A percentile compares a stretch with the other conserved stretches of the same genome.
Evolutionary conservation across 805 yeast species (phyloP).

Genomic region (Schwanniomyces yamadae): DNA sequence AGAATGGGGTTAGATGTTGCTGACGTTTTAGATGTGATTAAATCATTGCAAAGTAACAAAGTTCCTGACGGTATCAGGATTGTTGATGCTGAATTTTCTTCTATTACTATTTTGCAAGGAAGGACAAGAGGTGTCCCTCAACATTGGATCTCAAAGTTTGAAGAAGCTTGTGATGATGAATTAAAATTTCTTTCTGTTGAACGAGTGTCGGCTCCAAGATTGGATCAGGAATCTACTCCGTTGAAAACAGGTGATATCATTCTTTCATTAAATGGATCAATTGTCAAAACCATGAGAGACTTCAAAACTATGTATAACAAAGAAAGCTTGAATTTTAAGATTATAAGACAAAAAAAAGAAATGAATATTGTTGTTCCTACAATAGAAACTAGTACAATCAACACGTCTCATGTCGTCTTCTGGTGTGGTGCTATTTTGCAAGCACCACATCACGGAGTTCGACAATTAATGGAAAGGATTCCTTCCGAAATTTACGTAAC

Average conservation of each 20-base stretch:
- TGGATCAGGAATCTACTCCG: constrained; percentile 27
- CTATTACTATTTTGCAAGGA: constrained; percentile 69
- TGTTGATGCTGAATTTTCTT: constrained; percentile 75
- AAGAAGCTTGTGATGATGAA: constrained; percentile 60
- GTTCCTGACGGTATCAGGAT: constrained; percentile 57
- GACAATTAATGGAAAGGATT: constrained; percentile 72
- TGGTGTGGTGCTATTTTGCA: constrained; percentile 88
- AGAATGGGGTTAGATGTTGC: constrained; percentile 76
- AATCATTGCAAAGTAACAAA: constrained; percentile 47
- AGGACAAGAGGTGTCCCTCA: constrained; percentile 87
- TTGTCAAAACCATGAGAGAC: constrained; percentile 68
- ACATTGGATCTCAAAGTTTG: constrained; percentile 72
- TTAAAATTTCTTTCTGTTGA: constrained; percentile 71
- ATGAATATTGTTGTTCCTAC: constrained; percentile 64
- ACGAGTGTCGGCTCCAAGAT: constrained; percentile 56
- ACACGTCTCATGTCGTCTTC: constrained; percentile 64
- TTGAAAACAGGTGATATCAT: constrained; percentile 72
- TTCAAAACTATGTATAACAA: constrained; percentile 49
- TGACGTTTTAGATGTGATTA: constrained; percentile 58
- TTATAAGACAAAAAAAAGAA: constrained; percentile 71
- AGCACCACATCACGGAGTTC: constrained; percentile 89
- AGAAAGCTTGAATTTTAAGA: constrained; percentile 51
- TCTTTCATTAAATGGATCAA: constrained; percentile 62
- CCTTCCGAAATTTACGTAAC: constrained; percentile 87
- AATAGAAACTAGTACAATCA: constrained; percentile 52